phyloP scores from a whole-genome alignment of 345 rosid genomes.

The Brassica juncea region DNA sequence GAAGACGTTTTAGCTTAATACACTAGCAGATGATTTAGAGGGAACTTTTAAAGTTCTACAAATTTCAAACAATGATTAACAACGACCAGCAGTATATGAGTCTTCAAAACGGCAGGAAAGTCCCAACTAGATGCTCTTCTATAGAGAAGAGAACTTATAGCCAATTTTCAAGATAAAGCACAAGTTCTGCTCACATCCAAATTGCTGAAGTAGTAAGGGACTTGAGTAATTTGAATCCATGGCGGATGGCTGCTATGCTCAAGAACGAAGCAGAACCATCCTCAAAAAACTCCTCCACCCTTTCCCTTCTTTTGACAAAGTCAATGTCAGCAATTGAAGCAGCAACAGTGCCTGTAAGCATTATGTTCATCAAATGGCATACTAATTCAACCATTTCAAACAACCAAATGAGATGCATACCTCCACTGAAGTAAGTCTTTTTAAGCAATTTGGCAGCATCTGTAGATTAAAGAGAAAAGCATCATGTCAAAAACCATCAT shows the following conservation, averaged over 20 bases:
- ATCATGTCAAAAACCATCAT: slow-evolving; percentile 24
- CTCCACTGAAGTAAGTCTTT: slow-evolving; percentile 94
- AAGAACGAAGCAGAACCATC: slow-evolving; percentile 89
- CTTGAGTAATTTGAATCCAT: slow-evolving; percentile 78
- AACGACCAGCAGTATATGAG: neutral
- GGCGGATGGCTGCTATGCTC: slow-evolving; percentile 76
- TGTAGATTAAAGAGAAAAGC: slow-evolving; percentile 37
- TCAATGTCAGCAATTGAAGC: slow-evolving; percentile 92
- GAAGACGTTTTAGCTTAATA: slow-evolving; percentile 24
- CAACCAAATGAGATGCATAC: slow-evolving; percentile 46
- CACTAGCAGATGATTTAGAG: slow-evolving; percentile 20
- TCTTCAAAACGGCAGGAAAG: slow-evolving; percentile 8
- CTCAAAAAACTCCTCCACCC: slow-evolving; percentile 81
- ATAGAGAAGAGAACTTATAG: neutral
- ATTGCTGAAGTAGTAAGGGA: slow-evolving; percentile 68
- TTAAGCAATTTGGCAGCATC: slow-evolving; percentile 85
- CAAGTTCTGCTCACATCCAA: slow-evolving; percentile 51
- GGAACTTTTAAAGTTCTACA: slow-evolving; percentile 6
- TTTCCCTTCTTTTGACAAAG: slow-evolving; percentile 89
- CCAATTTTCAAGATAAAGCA: neutral
- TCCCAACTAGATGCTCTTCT: slow-evolving; percentile 9
- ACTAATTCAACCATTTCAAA: neutral
- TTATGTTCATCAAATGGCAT: slow-evolving; percentile 18
- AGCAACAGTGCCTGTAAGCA: slow-evolving; percentile 80
- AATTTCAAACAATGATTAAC: neutral